Conservation (phyloP, 176 grass and related monocot genomes). For the Hordeum marinum region DNA sequence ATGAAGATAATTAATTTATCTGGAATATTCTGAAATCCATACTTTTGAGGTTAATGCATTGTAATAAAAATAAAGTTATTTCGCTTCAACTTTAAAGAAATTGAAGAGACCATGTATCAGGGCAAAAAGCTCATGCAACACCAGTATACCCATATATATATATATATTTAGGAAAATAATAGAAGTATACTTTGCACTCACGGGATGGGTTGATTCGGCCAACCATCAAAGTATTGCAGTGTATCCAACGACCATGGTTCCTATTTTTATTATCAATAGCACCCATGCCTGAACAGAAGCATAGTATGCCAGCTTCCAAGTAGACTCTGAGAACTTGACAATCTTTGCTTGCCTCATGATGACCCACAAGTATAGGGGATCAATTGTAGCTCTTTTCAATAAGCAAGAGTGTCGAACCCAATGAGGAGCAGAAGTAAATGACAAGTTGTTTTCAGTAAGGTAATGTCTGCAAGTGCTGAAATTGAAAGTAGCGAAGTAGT, state of each 20-base stretch:
- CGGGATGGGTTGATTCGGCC: constrained; percentile 79
- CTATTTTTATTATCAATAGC: constrained; percentile 69
- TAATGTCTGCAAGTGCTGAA: too few relatives aligned
- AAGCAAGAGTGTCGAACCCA: too few relatives aligned
- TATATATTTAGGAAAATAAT: background rate
- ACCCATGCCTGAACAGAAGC: constrained; percentile 78
- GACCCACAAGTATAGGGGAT: too few relatives aligned
- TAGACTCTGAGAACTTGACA: constrained; percentile 91
- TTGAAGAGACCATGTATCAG: background rate
- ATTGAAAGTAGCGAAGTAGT: too few relatives aligned
- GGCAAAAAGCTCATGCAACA: background rate
- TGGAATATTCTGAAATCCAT: background rate
- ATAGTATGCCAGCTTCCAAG: constrained; percentile 99
- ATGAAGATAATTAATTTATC: background rate
- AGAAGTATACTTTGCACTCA: constrained; percentile 35
- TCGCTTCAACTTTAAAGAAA: constrained; percentile 4
- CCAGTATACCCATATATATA: background rate
- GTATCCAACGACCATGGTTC: constrained; percentile 86
- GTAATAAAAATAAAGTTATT: background rate
- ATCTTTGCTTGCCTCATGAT: constrained; percentile 64
- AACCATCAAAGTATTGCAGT: constrained; percentile 70
- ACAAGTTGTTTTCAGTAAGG: too few relatives aligned
- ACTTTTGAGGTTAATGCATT: background rate
- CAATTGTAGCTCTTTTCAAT: too few relatives aligned
- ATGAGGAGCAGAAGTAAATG: too few relatives aligned